Percentiles rank a stretch among this genome's conserved stretches.
Evolutionary conservation across 2,329 filamentous ascomycete genomes (phyloP).

Genomic region (Bisporella sp.): DNA sequence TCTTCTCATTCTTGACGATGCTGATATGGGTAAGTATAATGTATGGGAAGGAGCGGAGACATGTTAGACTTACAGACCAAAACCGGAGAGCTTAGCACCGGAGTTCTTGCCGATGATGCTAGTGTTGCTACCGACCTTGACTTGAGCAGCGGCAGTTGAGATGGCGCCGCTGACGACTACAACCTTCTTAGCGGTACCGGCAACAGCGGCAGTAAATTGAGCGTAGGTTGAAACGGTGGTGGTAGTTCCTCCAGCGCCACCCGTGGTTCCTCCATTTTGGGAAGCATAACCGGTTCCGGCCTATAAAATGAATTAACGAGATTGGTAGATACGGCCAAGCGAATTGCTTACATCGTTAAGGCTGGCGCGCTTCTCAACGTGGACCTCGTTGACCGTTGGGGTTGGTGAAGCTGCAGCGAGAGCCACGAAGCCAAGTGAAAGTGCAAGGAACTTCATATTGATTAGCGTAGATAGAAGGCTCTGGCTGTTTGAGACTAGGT

Average conservation of each 20-base stretch:
- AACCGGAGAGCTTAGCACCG: not conserved
- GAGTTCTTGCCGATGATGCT: conserved; percentile 39
- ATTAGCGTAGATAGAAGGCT: no score
- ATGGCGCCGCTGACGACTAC: conserved; percentile 41
- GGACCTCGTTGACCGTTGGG: no score
- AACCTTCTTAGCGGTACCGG: conserved; percentile 37
- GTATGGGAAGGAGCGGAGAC: not conserved
- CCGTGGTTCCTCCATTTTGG: conserved; percentile 10
- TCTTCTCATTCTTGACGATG: not conserved
- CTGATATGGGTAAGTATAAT: not conserved
- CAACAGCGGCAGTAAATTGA: conserved; percentile 41
- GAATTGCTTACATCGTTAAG: no score
- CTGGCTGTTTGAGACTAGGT: no score
- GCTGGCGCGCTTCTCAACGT: no score
- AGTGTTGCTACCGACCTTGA: conserved; percentile 42
- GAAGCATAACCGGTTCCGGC: conserved; percentile 2
- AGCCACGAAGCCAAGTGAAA: no score
- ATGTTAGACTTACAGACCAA: not conserved
- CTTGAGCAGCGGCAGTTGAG: conserved; percentile 32
- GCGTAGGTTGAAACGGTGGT: conserved; percentile 46
- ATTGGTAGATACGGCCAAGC: no score
- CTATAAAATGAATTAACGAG: no score
- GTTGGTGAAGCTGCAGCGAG: no score
- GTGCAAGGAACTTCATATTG: no score
- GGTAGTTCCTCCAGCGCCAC: conserved; percentile 44